Evolutionary conservation across 2,329 filamentous ascomycete species (phyloP).

Genomic region (Reticulascus tulasneorum): DNA sequence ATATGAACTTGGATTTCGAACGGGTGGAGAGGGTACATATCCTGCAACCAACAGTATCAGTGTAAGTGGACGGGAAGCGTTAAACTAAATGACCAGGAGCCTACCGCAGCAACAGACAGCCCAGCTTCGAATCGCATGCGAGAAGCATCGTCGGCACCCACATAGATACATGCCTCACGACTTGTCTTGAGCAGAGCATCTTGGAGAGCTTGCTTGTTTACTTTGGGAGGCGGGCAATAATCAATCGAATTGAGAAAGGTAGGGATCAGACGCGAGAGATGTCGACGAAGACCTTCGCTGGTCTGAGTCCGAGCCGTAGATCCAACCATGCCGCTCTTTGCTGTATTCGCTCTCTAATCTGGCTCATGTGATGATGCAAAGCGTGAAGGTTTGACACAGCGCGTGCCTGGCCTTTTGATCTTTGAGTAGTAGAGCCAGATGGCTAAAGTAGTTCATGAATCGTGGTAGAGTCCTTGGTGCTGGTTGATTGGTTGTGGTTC

Average conservation of each 20-base stretch:
- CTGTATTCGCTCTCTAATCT: no score
- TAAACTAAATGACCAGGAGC: neutral
- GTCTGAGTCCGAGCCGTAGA: neutral
- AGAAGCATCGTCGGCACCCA: conserved; percentile 3
- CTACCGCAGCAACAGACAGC: conserved; percentile 4
- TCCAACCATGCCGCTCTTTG: neutral
- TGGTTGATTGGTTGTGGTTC: no score
- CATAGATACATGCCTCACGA: neutral
- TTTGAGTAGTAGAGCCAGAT: no score
- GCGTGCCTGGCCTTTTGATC: no score
- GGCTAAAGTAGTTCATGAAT: no score
- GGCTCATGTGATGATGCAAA: no score
- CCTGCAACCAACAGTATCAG: conserved; percentile 2
- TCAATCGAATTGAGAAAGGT: conserved; percentile 2
- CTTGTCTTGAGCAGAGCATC: conserved; percentile 1
- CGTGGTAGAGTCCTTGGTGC: no score
- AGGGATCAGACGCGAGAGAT: conserved; percentile 4
- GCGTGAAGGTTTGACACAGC: no score
- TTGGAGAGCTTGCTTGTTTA: neutral
- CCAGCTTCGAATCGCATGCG: conserved; percentile 7
- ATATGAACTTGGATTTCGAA: conserved; percentile 24
- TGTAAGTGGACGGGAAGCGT: neutral
- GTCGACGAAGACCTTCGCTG: neutral
- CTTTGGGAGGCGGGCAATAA: neutral
- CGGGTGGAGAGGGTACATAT: conserved; percentile 15